Evolutionary conservation across 1,284 basidiomycete genomes (phyloP).

Genomic region (Trametes versicolor): DNA sequence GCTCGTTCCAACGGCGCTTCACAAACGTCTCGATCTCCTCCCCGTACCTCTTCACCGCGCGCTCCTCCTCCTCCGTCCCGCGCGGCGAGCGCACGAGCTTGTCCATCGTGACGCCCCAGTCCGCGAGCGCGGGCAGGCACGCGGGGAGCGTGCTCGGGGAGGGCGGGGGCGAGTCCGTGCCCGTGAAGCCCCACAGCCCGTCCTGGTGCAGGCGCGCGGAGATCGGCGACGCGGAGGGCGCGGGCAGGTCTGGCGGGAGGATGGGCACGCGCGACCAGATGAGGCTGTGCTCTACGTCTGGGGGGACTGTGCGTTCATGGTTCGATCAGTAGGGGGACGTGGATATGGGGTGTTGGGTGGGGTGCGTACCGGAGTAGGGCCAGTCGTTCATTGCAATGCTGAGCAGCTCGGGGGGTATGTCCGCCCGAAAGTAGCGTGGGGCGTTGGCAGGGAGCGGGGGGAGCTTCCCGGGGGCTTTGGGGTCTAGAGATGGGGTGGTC

Average conservation of each 20-base stretch:
- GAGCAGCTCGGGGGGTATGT: conserved; percentile 65
- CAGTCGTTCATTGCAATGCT: conserved; percentile 85
- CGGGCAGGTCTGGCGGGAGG: conserved; percentile 57
- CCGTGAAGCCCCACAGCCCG: conserved; percentile 84
- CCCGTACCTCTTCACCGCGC: conserved; percentile 60
- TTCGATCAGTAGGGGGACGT: too few species aligned
- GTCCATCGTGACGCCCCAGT: conserved; percentile 74
- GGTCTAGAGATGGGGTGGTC: background rate
- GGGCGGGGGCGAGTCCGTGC: conserved; percentile 62
- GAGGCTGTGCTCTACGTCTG: conserved; percentile 77
- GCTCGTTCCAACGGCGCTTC: conserved; percentile 67
- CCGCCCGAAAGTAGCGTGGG: conserved; percentile 69
- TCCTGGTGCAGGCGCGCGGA: conserved; percentile 67
- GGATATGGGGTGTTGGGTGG: background rate
- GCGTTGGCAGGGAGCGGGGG: conserved; percentile 43
- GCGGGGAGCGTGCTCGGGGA: conserved; percentile 67
- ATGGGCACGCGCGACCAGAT: conserved; percentile 81
- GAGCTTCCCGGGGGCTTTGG: conserved; percentile 25
- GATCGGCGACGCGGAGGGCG: conserved; percentile 55
- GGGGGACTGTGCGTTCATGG: conserved; percentile 60
- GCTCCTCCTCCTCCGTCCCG: conserved; percentile 62
- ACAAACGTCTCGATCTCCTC: conserved; percentile 71
- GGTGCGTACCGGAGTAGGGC: conserved; percentile 78
- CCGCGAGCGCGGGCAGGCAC: conserved; percentile 67
- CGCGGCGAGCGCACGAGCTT: conserved; percentile 60